These are phyloP conservation scores for Septoria petroselini DNA, from an alignment of 2,329 filamentous ascomycete genomes.

Conservation along the genomic window DNA sequence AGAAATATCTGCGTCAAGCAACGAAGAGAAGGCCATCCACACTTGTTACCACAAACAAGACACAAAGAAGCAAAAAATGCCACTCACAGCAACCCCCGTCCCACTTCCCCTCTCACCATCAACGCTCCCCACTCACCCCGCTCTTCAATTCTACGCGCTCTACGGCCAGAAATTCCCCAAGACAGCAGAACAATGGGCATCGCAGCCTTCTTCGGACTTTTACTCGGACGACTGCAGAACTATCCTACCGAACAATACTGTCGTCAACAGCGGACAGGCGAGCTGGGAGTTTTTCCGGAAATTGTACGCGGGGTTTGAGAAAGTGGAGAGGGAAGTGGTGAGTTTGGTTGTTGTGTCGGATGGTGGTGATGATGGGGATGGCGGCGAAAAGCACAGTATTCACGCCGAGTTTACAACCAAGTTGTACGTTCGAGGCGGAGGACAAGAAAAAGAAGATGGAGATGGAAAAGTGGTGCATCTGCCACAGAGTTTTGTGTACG, in stretches of 20 bases:
- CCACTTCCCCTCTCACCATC: constrained; percentile 6
- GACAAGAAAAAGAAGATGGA: not conserved
- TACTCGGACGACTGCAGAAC: constrained; percentile 16
- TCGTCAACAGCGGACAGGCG: constrained; percentile 1
- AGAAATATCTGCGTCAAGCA: too few species aligned
- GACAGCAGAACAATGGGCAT: constrained; percentile 11
- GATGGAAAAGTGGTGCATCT: constrained; percentile 6
- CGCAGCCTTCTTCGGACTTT: constrained; percentile 3
- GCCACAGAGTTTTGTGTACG: constrained; percentile 21
- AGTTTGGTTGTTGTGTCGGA: constrained; percentile 15
- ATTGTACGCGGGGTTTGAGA: constrained; percentile 13
- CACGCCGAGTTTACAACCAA: constrained; percentile 17
- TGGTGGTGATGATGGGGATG: constrained; percentile 1
- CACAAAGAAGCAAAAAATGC: not conserved
- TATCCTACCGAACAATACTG: constrained; percentile 2
- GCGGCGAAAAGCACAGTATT: constrained; percentile 3
- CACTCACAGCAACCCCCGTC: constrained; percentile 4
- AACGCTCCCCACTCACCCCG: constrained; percentile 3
- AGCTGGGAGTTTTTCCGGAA: constrained; percentile 14
- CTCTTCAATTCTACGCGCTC: constrained; percentile 14
- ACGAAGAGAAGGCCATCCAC: too few species aligned
- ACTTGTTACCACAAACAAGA: too few species aligned
- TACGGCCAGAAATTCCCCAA: constrained; percentile 21
- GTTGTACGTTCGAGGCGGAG: not conserved
- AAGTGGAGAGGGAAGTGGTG: constrained; percentile 13